These are phyloP conservation scores for Aureobasidium pullulans DNA, from an alignment of 2,329 filamentous ascomycete genomes.

Conservation along the genomic window DNA sequence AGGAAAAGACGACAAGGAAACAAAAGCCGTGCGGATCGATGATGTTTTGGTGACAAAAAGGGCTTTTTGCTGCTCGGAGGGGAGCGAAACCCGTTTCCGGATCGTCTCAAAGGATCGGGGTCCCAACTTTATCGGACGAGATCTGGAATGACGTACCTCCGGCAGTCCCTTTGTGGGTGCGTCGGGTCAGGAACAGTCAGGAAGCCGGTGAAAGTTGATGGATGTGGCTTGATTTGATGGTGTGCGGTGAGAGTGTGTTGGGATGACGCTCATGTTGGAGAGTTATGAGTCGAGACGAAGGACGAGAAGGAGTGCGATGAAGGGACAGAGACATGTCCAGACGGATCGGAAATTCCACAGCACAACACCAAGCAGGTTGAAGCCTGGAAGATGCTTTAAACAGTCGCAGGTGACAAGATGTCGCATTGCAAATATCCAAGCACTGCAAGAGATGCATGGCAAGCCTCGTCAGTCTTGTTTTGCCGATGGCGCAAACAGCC, in stretches of 20 bases:
- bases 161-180: background rate
- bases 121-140: background rate
- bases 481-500: too few relatives aligned
- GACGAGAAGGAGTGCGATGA: background rate
- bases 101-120: background rate
- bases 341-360: background rate
- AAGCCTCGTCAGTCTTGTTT: too few relatives aligned
- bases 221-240: background rate
- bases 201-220: background rate
- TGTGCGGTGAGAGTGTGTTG: background rate
- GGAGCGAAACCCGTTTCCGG: background rate
- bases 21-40: slow-evolving; percentile 5
- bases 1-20: background rate
- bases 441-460: too few relatives aligned
- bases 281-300: background rate
- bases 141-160: background rate
- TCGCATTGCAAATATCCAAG: too few relatives aligned
- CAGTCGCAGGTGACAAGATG: too few relatives aligned
- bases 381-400: too few relatives aligned
- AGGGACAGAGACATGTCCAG: background rate
- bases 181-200: background rate
- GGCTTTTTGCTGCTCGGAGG: background rate
- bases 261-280: background rate
- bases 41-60: background rate
- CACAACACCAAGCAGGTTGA: background rate